phyloP scores from a whole-genome alignment of 441 rosid genomes.

The Adansonia rubrostipa region DNA sequence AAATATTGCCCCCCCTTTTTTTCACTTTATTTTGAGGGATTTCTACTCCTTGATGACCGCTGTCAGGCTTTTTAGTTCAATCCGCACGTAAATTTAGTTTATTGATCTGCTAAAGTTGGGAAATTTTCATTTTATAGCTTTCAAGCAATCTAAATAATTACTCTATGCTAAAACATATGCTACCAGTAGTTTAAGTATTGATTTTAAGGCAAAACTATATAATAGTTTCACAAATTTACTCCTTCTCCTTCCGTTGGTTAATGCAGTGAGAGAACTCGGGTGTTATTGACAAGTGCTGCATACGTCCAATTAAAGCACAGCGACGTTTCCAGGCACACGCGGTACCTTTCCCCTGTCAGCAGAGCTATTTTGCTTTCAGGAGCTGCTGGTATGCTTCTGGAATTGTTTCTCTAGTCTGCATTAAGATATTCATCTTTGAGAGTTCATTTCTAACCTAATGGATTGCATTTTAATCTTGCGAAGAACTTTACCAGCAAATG shows the following conservation, averaged over 20 bases:
- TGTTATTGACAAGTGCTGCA: conserved; percentile 84
- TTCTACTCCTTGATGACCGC: background rate
- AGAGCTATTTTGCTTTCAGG: conserved; percentile 88
- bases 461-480: conserved; percentile 28
- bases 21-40: background rate
- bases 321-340: conserved; percentile 82
- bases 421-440: conserved; percentile 16
- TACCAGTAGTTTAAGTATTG: background rate
- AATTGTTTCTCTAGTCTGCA: conserved; percentile 11
- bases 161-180: background rate
- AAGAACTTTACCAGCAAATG: conserved; percentile 91
- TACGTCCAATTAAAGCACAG: conserved; percentile 78
- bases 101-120: background rate
- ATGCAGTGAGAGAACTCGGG: conserved; percentile 75
- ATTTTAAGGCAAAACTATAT: background rate
- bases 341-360: conserved; percentile 95
- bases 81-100: background rate
- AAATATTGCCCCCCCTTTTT: background rate
- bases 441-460: conserved; percentile 21
- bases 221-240: conserved; percentile 9
- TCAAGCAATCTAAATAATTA: background rate
- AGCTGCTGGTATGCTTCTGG: conserved; percentile 64
- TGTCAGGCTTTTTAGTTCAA: conserved; percentile 17
- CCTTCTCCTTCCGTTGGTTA: conserved; percentile 23
- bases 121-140: conserved; percentile 1